These are phyloP conservation scores for Globisporangium irregulare DNA, from an alignment of 352 stramenopile genomes.

Conservation along the genomic window DNA sequence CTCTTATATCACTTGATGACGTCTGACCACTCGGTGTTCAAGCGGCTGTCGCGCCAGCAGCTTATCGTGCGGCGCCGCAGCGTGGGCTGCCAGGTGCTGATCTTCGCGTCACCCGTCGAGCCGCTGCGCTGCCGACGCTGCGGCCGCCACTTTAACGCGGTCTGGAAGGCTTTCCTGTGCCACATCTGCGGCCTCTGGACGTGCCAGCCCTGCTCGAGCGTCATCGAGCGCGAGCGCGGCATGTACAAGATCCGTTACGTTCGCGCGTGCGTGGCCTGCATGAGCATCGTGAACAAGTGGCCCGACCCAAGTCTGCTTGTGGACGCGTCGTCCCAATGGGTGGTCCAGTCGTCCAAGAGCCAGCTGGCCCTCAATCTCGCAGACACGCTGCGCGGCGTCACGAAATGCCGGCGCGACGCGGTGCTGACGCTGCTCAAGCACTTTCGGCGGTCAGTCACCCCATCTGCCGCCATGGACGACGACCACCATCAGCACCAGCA, in stretches of 20 bases:
- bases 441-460: conserved; percentile 19
- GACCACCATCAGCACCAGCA: conserved; percentile 19
- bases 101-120: conserved; percentile 20
- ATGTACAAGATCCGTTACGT: conserved; percentile 46
- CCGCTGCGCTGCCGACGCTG: conserved; percentile 39
- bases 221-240: conserved; percentile 51
- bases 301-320: conserved; percentile 34
- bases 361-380: conserved; percentile 46
- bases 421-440: conserved; percentile 36
- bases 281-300: conserved; percentile 52
- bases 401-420: conserved; percentile 24
- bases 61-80: conserved; percentile 42
- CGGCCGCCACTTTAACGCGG: conserved; percentile 36
- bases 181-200: conserved; percentile 53
- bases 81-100: conserved; percentile 48
- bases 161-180: conserved; percentile 49
- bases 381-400: conserved; percentile 29
- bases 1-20: conserved; percentile 27
- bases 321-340: conserved; percentile 25
- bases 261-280: conserved; percentile 42
- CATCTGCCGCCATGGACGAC: conserved; percentile 23
- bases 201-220: conserved; percentile 46
- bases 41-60: conserved; percentile 47
- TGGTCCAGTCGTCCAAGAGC: conserved; percentile 30
- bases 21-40: conserved; percentile 52